Evolutionary conservation across 371 early-diverging fungal species (phyloP).

Genomic region (Neoconidiobolus thromboides): DNA sequence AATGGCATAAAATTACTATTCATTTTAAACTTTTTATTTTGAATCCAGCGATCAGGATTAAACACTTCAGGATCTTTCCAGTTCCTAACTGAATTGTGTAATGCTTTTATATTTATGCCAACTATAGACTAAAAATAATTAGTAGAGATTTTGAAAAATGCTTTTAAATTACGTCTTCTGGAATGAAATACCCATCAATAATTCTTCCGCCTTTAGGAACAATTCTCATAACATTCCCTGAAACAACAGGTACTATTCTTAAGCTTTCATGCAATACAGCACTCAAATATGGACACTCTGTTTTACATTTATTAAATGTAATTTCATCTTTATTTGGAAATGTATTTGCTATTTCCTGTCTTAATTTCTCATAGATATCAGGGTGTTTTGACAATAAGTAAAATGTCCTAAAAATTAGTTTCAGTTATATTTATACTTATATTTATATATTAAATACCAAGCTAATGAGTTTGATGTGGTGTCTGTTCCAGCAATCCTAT

Average conservation of each 20-base stretch:
- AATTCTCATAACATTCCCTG: not conserved
- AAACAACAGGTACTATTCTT: not conserved
- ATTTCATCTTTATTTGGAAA: no score
- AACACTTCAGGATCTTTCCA: not conserved
- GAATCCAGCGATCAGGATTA: conserved; percentile 1
- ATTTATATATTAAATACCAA: not conserved
- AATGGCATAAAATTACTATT: conserved; percentile 4
- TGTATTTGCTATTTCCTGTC: no score
- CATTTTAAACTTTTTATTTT: not conserved
- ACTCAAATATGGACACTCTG: not conserved
- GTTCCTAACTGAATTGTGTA: not conserved
- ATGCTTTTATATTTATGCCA: not conserved
- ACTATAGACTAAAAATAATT: not conserved
- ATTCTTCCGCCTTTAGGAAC: not conserved
- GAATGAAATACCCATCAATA: conserved; percentile 1
- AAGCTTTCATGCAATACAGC: not conserved
- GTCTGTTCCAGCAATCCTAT: not conserved
- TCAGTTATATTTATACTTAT: no score
- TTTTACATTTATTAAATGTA: no score
- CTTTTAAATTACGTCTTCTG: not conserved
- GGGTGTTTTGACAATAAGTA: no score
- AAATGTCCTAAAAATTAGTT: no score
- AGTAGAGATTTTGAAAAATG: not conserved
- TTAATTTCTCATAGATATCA: no score
- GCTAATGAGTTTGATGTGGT: not conserved